phyloP scores from a whole-genome alignment of 2,329 filamentous ascomycete genomes.

The Arthroderma sp. region DNA sequence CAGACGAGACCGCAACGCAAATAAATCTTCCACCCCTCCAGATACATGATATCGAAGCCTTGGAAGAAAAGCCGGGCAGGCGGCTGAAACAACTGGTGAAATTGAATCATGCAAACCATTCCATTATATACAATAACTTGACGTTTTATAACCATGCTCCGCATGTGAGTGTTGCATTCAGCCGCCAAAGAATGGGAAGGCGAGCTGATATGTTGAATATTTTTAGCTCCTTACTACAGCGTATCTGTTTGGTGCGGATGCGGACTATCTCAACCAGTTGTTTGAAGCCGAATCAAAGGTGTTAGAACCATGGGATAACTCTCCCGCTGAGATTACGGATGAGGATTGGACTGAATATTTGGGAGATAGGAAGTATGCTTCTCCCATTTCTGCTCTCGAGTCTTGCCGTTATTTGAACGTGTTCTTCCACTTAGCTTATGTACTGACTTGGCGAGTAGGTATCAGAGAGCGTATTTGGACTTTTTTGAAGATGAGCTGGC shows the following conservation, averaged over 20 bases:
- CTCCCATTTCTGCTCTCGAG: neutral
- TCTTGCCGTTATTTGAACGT: neutral
- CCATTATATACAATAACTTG: slow-evolving; percentile 64
- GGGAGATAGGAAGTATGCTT: slow-evolving; percentile 47
- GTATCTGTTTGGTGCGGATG: slow-evolving; percentile 67
- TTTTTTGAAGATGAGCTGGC: slow-evolving; percentile 91
- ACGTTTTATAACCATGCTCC: slow-evolving; percentile 71
- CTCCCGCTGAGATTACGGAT: slow-evolving; percentile 68
- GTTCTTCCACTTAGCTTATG: neutral
- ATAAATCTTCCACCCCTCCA: slow-evolving; percentile 52
- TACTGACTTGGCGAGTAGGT: slow-evolving; percentile 31
- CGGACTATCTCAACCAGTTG: slow-evolving; percentile 59
- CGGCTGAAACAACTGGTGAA: slow-evolving; percentile 82
- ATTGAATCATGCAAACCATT: slow-evolving; percentile 82
- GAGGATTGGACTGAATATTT: slow-evolving; percentile 78
- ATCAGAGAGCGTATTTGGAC: slow-evolving; percentile 83
- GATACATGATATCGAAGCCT: slow-evolving; percentile 66
- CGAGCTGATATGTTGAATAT: neutral
- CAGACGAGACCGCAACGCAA: slow-evolving; percentile 3
- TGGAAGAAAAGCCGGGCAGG: slow-evolving; percentile 62
- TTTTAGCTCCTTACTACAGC: slow-evolving; percentile 60
- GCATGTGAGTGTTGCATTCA: slow-evolving; percentile 40
- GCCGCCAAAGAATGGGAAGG: slow-evolving; percentile 6
- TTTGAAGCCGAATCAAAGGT: slow-evolving; percentile 64
- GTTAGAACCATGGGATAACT: slow-evolving; percentile 69